phyloP scores from a whole-genome alignment of 805 yeast species.

The Lipomyces lipofer region DNA sequence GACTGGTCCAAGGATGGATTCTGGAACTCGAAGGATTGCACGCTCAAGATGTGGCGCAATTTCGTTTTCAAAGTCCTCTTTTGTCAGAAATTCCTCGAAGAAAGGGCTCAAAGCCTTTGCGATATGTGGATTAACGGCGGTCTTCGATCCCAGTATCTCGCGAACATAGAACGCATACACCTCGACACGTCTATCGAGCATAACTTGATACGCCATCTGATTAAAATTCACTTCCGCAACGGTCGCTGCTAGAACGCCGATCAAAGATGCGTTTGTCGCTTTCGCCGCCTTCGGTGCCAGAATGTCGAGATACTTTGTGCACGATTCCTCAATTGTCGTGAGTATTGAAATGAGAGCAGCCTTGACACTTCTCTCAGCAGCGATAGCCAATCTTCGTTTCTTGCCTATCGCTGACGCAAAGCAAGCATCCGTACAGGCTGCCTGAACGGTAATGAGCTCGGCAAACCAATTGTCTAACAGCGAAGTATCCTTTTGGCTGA shows the following conservation, averaged over 20 bases:
- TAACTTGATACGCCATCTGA: slow-evolving; percentile 29
- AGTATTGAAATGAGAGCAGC: slow-evolving; percentile 7
- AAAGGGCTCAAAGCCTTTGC: slow-evolving; percentile 45
- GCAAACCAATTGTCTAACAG: slow-evolving; percentile 8
- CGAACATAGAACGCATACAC: slow-evolving; percentile 35
- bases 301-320: slow-evolving; percentile 18
- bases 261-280: slow-evolving; percentile 10
- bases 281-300: slow-evolving; percentile 16
- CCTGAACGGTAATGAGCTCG: slow-evolving; percentile 18
- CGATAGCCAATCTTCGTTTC: slow-evolving; percentile 15
- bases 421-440: slow-evolving; percentile 12
- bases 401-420: slow-evolving; percentile 8
- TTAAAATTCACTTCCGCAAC: slow-evolving; percentile 23
- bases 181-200: slow-evolving; percentile 23
- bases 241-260: slow-evolving; percentile 19
- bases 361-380: slow-evolving; percentile 17
- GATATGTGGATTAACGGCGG: slow-evolving; percentile 8
- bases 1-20: slow-evolving; percentile 58
- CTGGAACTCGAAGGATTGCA: slow-evolving; percentile 76
- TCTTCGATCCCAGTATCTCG: slow-evolving; percentile 36
- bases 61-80: slow-evolving; percentile 42
- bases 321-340: slow-evolving; percentile 9
- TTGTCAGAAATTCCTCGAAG: slow-evolving; percentile 46
- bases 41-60: slow-evolving; percentile 69
- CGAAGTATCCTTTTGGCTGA: neutral